Evolutionary conservation across 2,329 filamentous ascomycete species (phyloP), one percentile per base, ranked within the genome.

Genomic region (Rhynchosporium graminicola): DNA sequence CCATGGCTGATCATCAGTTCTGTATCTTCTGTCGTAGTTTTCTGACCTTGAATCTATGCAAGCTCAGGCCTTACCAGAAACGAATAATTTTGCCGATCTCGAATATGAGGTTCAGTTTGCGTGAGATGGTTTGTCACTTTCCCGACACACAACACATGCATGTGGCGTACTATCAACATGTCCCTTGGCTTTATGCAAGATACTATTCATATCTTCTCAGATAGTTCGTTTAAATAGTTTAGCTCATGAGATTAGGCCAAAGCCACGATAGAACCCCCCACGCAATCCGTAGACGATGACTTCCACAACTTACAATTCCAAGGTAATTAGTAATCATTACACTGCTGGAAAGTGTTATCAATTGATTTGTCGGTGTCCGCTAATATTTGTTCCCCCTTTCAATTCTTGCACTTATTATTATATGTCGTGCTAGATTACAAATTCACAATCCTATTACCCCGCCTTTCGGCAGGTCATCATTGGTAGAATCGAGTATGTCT

Each of bases 401-500:
- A 54, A n/a, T 40, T 42, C 36, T 40, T 54, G 33, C 50, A 28
- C 20, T 33, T 20, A 20, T 20, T 20, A 20, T 20, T 1, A 38
- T 51, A 38, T 20, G 7, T n/a, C n/a, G 50, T 52, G 50, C 20
- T n/a, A 38, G 13, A 20, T 45, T 7, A 36, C 29, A 10, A 38
- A 31, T 28, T 8, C 43, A 7, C n/a, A 4, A 7, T 48, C 7
- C n/a, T 9, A 43, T n/a, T 38, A n/a, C 56, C 56, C 56, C 43
- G 56, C 56, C n/a, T 48, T 20, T 40, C 45, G 43, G 56, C 43
- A 45, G 48, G 3, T 58, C 46, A 36, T 9, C 8, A 47, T 48
- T 58, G 33, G 43, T 58, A 58, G 28, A 8, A 8, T 36, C 12
- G 33, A 48, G 31, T n/a, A 48, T 58, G 43, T 43, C 48, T 48